Evolutionary conservation across 2,329 filamentous ascomycete genomes (phyloP).

Genomic region (Coniochaeta hoffmannii): DNA sequence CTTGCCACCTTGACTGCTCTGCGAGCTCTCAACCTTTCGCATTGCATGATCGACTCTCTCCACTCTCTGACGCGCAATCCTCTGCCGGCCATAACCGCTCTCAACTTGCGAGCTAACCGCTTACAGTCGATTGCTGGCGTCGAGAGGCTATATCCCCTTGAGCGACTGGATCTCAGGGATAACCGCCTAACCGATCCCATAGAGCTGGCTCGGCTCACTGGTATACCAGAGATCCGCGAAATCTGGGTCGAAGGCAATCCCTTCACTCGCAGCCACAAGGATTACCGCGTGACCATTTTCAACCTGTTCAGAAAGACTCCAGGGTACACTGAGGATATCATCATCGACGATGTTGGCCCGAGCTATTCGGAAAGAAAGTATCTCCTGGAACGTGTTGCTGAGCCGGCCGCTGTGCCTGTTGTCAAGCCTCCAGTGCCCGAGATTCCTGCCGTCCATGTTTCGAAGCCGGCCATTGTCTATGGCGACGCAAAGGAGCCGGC

Average conservation of each 20-base stretch:
- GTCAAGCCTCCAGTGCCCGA: slow-evolving; percentile 63
- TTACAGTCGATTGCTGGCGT: slow-evolving; percentile 82
- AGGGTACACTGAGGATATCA: slow-evolving; percentile 82
- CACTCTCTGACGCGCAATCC: slow-evolving; percentile 81
- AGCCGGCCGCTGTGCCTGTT: slow-evolving; percentile 69
- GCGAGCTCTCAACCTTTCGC: slow-evolving; percentile 86
- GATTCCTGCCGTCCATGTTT: slow-evolving; percentile 55
- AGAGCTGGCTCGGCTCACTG: slow-evolving; percentile 81
- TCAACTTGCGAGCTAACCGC: slow-evolving; percentile 86
- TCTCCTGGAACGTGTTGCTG: slow-evolving; percentile 72
- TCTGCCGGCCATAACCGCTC: slow-evolving; percentile 83
- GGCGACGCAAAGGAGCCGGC: slow-evolving; percentile 39
- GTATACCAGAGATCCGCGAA: slow-evolving; percentile 84
- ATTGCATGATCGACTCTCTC: slow-evolving; percentile 95
- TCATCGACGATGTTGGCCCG: slow-evolving; percentile 78
- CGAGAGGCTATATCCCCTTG: slow-evolving; percentile 79
- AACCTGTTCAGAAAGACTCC: slow-evolving; percentile 89
- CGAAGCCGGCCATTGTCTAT: slow-evolving; percentile 57
- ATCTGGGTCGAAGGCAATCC: slow-evolving; percentile 91
- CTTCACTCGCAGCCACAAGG: slow-evolving; percentile 78
- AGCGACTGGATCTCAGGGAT: slow-evolving; percentile 84
- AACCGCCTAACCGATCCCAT: slow-evolving; percentile 87
- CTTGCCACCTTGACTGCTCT: slow-evolving; percentile 78
- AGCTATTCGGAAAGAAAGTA: slow-evolving; percentile 80
- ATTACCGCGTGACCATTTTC: slow-evolving; percentile 86